Evolutionary conservation across 345 rosid genomes (phyloP).

Genomic region (Arabidopsis suecica): DNA sequence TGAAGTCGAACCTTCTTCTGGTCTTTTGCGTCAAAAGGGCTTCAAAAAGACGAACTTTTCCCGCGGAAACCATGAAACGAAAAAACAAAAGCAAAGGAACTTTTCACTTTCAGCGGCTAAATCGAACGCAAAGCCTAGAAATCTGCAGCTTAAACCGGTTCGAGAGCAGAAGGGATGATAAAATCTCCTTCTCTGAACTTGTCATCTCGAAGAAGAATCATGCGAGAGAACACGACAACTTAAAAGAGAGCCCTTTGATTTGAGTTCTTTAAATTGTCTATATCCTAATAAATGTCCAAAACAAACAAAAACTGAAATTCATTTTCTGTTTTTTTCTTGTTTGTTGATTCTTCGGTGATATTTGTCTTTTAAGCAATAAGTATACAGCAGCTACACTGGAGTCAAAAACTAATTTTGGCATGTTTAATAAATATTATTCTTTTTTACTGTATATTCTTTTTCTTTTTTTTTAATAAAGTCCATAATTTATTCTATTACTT

Average conservation of each 20-base stretch:
- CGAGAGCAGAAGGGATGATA: neutral
- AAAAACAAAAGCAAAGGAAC: slow-evolving; percentile 10
- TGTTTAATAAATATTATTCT: neutral
- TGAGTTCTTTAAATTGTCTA: neutral
- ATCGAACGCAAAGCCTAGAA: slow-evolving; percentile 15
- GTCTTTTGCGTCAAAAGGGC: slow-evolving; percentile 19
- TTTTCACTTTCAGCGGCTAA: slow-evolving; percentile 29
- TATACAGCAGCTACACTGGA: neutral
- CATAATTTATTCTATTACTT: neutral
- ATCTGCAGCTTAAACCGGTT: slow-evolving; percentile 13
- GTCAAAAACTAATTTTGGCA: neutral
- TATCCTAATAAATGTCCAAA: neutral
- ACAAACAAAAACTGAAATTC: neutral
- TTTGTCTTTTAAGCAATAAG: slow-evolving; percentile 28
- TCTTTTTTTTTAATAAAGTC: no score
- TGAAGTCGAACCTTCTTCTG: slow-evolving; percentile 21
- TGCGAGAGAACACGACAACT: slow-evolving; percentile 35
- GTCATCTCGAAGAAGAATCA: slow-evolving; percentile 31
- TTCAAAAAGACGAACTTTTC: slow-evolving; percentile 24
- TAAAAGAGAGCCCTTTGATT: slow-evolving; percentile 29
- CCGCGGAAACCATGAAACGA: slow-evolving; percentile 34
- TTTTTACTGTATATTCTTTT: neutral
- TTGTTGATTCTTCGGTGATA: slow-evolving; percentile 21
- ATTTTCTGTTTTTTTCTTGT: neutral
- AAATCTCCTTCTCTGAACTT: slow-evolving; percentile 3